Evolutionary conservation across 257 asterid species (phyloP).

Genomic region (Nicotiana attenuata): DNA sequence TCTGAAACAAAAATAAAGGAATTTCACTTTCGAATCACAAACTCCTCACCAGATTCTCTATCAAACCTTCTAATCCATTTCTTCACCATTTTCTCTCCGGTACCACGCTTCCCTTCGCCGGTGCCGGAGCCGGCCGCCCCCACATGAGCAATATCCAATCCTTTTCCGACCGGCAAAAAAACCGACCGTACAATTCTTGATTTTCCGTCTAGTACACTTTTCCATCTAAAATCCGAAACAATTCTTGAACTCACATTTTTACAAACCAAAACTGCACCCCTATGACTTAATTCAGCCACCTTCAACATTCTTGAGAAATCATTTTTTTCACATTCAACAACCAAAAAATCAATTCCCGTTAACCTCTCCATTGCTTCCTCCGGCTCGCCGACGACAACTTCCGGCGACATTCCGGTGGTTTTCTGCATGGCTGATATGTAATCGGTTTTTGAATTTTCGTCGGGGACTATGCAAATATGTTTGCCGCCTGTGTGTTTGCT

Average conservation of each 20-base stretch:
- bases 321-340: not conserved
- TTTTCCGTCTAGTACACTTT: not conserved
- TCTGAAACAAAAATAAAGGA: not conserved
- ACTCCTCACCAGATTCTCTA: constrained; percentile 12
- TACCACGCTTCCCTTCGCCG: not conserved
- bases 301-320: not conserved
- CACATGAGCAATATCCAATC: constrained; percentile 6
- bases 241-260: not conserved
- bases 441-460: not conserved
- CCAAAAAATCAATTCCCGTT: not conserved
- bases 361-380: not conserved
- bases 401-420: not conserved
- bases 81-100: not conserved
- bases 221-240: not conserved
- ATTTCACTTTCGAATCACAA: constrained; percentile 9
- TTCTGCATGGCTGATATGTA: not conserved
- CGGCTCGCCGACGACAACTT: not conserved
- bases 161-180: not conserved
- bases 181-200: not conserved
- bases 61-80: constrained; percentile 13
- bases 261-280: constrained; percentile 14
- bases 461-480: constrained; percentile 3
- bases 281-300: not conserved
- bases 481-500: not conserved
- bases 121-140: not conserved